phyloP scores from a whole-genome alignment of 345 rosid genomes.

The Aquilaria yunnanensis region DNA sequence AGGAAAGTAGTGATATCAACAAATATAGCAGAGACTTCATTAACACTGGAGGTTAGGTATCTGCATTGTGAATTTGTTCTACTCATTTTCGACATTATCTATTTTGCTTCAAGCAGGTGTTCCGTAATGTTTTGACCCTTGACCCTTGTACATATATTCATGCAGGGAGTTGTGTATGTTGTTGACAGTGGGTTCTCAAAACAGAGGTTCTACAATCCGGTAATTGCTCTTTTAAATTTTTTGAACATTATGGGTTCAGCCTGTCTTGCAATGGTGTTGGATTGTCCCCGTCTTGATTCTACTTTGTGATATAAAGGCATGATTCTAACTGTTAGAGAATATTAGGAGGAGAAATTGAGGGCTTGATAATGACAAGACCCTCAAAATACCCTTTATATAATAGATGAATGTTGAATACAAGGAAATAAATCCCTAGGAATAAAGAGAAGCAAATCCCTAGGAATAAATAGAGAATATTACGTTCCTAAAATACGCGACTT shows the following conservation, averaged over 20 bases:
- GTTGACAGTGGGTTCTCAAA: constrained; percentile 95
- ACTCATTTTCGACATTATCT: not conserved
- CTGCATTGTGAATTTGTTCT: constrained; percentile 1
- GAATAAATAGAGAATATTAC: too few relatives aligned
- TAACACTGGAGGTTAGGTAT: constrained; percentile 76
- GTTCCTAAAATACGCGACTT: too few relatives aligned
- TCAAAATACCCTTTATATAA: too few relatives aligned
- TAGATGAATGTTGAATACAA: too few relatives aligned
- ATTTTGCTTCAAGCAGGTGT: not conserved
- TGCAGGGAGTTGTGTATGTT: constrained; percentile 92
- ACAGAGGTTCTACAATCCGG: constrained; percentile 94
- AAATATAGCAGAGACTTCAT: constrained; percentile 91
- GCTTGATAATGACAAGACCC: too few relatives aligned
- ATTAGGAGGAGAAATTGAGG: too few relatives aligned
- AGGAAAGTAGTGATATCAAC: constrained; percentile 93
- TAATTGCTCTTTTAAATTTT: constrained; percentile 24
- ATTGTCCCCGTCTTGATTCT: too few relatives aligned
- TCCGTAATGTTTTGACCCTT: not conserved
- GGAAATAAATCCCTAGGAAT: too few relatives aligned
- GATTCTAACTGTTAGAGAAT: too few relatives aligned
- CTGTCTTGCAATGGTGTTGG: too few relatives aligned
- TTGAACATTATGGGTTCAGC: constrained; percentile 4
- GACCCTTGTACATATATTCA: constrained; percentile 14
- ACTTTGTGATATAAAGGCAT: too few relatives aligned
- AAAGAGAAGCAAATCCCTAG: too few relatives aligned